Evolutionary conservation across 306 rosid species (phyloP), one percentile per base, ranked within the genome.

Genomic region (Herpetospermum pedunculosum): DNA sequence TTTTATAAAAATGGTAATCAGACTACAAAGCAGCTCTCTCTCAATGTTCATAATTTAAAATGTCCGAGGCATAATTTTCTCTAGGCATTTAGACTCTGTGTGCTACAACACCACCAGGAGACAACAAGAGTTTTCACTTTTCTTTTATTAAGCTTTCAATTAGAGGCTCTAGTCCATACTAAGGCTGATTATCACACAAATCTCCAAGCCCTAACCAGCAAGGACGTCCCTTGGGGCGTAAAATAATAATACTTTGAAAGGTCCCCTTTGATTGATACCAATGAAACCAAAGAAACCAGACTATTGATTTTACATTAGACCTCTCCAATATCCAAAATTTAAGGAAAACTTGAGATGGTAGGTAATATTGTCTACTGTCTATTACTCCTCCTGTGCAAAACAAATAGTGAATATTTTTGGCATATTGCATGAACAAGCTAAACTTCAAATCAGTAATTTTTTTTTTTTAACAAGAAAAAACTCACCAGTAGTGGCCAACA

Each of bases 401-500:
- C 12, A 67, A 23, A 23, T 6, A 67, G 18, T 23, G 11, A 63
- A 65, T 21, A 21, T 65, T 37, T 40, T 19, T 38, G 50, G 59
- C 79, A 54, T 16, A 53, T 38, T 13, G 69, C 46, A 78, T 18
- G 63, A 58, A 48, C 73, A 72, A 59, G 58, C 67, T 28, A 71
- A 72, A 69, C 47, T 68, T 50, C 29, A 37, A 59, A 68, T 29
- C 37, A 57, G 30, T 23, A 49, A n/a, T n/a, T n/a, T n/a, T n/a
- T n/a, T n/a, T n/a, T n/a, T n/a, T n/a, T n/a, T n/a, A n/a, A n/a
- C n/a, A n/a, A n/a, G n/a, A n/a, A n/a, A n/a, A n/a, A n/a, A n/a
- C 98, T 85, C 72, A 93, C 98, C 4, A 82, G 50, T 52, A 68
- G 83, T 74, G 73, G 84, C 98, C 98, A 94, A 74, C 92, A 91